Evolutionary conservation across 345 rosid genomes (phyloP).

Genomic region (Hirschfeldia incana): DNA sequence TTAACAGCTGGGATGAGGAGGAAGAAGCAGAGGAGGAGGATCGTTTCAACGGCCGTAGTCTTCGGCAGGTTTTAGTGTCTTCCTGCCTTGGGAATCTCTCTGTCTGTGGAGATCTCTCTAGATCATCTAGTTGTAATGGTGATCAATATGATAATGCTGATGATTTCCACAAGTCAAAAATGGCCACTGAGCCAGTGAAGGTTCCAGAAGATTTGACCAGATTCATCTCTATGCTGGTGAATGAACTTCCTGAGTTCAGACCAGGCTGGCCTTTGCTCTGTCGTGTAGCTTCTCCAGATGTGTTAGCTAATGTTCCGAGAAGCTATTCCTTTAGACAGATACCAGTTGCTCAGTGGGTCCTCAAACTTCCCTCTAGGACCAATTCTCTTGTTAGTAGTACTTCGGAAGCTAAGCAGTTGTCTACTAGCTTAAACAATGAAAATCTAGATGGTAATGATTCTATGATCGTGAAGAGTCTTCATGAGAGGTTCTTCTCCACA

Average conservation of each 20-base stretch:
- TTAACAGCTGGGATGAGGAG: constrained; percentile 29
- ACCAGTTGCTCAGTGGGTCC: constrained; percentile 69
- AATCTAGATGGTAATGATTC: constrained; percentile 38
- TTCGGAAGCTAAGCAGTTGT: constrained; percentile 44
- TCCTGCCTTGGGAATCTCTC: constrained; percentile 49
- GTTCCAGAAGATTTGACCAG: constrained; percentile 42
- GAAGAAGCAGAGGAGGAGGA: constrained; percentile 6
- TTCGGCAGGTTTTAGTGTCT: constrained; percentile 48
- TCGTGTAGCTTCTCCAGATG: constrained; percentile 41
- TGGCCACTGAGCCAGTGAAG: constrained; percentile 55
- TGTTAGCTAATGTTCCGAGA: constrained; percentile 33
- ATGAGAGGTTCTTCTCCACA: constrained; percentile 65
- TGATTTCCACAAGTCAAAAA: constrained; percentile 40
- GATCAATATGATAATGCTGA: constrained; percentile 3
- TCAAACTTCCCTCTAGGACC: constrained; percentile 59
- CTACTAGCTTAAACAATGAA: constrained; percentile 48
- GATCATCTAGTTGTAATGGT: constrained; percentile 20
- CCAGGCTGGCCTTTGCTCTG: constrained; percentile 95
- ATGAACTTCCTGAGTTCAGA: constrained; percentile 57
- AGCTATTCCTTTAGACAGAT: constrained; percentile 53
- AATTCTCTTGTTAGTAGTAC: constrained; percentile 37
- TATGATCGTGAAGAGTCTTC: constrained; percentile 43
- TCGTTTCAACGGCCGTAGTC: constrained; percentile 36
- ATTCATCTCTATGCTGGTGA: constrained; percentile 45
- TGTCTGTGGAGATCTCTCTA: constrained; percentile 38